Conservation (phyloP, 345 rosid genomes). For the Euphorbia lathyris region DNA sequence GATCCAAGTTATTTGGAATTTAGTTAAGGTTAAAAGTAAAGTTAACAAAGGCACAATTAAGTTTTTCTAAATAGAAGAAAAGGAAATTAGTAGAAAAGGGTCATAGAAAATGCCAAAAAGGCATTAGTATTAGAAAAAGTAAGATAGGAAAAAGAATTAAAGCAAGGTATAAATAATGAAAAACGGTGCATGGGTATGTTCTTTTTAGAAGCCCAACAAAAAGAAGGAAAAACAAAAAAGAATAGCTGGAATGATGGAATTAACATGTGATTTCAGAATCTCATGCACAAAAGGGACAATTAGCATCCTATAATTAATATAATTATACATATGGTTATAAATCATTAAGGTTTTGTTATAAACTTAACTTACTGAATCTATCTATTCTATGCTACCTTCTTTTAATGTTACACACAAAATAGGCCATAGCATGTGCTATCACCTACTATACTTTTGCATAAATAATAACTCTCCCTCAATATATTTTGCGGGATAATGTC, state of each 20-base stretch:
- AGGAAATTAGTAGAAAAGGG: too few species aligned
- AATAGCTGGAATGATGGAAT: conserved; percentile 19
- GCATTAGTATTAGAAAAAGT: background rate
- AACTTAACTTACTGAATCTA: background rate
- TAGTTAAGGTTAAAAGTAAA: too few species aligned
- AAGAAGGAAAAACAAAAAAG: conserved; percentile 1
- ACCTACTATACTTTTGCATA: background rate
- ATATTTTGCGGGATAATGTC: too few species aligned
- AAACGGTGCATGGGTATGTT: background rate
- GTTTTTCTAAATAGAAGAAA: too few species aligned
- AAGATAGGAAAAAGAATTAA: background rate
- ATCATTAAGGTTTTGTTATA: conserved; percentile 8
- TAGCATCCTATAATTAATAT: background rate
- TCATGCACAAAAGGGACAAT: conserved; percentile 9
- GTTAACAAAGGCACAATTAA: too few species aligned
- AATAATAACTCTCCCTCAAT: background rate
- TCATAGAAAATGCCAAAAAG: conserved; percentile 9
- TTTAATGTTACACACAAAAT: background rate
- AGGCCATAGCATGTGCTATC: conserved; percentile 23
- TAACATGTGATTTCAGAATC: conserved; percentile 19
- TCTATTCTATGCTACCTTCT: too few species aligned
- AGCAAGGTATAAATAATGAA: background rate
- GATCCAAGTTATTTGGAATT: too few species aligned
- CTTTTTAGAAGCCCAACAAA: background rate
- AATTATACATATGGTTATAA: background rate